Conservation (phyloP, 2,329 filamentous ascomycete species). For the Pseudocercospora cruenta region DNA sequence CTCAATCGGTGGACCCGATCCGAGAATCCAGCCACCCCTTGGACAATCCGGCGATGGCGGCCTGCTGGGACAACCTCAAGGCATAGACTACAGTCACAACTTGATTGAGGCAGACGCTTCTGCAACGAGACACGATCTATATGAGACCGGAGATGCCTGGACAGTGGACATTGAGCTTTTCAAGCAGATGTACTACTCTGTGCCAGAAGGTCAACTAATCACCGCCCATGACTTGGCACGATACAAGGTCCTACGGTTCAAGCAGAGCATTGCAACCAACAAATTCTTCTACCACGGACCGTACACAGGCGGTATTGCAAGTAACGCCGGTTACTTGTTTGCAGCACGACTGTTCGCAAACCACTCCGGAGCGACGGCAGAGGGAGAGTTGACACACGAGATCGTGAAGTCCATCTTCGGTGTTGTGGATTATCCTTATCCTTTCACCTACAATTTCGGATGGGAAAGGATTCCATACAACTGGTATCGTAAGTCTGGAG, state of each 20-base stretch:
- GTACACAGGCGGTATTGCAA: neutral
- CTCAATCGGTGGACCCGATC: constrained; percentile 12
- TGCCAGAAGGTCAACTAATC: constrained; percentile 1
- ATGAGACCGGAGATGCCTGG: constrained; percentile 1
- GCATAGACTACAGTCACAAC: constrained; percentile 9
- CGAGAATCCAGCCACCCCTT: neutral
- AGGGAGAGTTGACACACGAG: constrained; percentile 12
- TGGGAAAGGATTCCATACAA: constrained; percentile 12
- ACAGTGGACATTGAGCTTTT: constrained; percentile 6
- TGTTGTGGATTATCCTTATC: constrained; percentile 2
- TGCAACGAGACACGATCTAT: constrained; percentile 10
- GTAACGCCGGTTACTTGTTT: neutral
- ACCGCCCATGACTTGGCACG: neutral
- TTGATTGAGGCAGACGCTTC: constrained; percentile 8
- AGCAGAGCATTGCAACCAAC: neutral
- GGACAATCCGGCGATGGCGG: neutral
- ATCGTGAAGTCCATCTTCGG: constrained; percentile 7
- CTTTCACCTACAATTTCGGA: constrained; percentile 13
- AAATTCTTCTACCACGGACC: constrained; percentile 9
- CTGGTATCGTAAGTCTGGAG: neutral
- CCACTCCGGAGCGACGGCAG: neutral
- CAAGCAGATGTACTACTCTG: constrained; percentile 1
- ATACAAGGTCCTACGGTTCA: neutral
- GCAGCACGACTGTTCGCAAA: constrained; percentile 1
- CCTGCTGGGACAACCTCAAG: constrained; percentile 4